Evolutionary conservation across 2,329 filamentous ascomycete species (phyloP).

Genomic region (Cryphonectria naterciae): DNA sequence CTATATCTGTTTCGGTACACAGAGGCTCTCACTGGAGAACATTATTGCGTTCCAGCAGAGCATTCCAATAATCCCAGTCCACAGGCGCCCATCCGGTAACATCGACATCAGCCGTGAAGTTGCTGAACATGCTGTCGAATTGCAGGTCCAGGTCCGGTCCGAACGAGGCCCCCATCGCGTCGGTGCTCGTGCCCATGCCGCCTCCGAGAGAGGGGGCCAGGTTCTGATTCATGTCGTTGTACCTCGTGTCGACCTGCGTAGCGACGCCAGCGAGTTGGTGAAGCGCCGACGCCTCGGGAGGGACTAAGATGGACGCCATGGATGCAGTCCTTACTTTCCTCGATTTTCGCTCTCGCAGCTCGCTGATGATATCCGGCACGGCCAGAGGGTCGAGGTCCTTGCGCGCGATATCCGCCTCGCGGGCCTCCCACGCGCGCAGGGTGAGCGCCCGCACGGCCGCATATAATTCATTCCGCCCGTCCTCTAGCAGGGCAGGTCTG

Average conservation of each 20-base stretch:
- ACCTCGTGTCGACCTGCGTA: slow-evolving; percentile 27
- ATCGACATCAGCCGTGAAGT: slow-evolving; percentile 25
- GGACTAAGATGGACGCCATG: slow-evolving; percentile 12
- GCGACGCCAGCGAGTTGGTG: slow-evolving; percentile 27
- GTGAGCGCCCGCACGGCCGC: slow-evolving; percentile 32
- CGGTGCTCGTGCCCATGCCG: not conserved
- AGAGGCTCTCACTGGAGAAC: slow-evolving; percentile 18
- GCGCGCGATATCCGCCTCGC: slow-evolving; percentile 28
- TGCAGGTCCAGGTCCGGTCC: slow-evolving; percentile 21
- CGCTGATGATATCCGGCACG: slow-evolving; percentile 17
- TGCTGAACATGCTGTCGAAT: slow-evolving; percentile 27
- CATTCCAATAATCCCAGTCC: slow-evolving; percentile 29
- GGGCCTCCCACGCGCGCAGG: slow-evolving; percentile 32
- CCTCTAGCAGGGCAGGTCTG: slow-evolving; percentile 26
- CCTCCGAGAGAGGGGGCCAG: slow-evolving; percentile 2
- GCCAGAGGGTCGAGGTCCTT: slow-evolving; percentile 16
- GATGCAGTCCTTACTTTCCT: slow-evolving; percentile 22
- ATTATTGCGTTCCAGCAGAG: slow-evolving; percentile 28
- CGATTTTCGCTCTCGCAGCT: slow-evolving; percentile 24
- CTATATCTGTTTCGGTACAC: too few relatives aligned
- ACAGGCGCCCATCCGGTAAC: slow-evolving; percentile 24
- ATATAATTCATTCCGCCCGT: slow-evolving; percentile 28
- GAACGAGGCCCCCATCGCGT: slow-evolving; percentile 4
- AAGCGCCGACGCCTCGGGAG: slow-evolving; percentile 22
- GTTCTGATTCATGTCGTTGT: slow-evolving; percentile 1